phyloP scores from a whole-genome alignment of 139 green algal genomes.

The Picochlorum sp. region DNA sequence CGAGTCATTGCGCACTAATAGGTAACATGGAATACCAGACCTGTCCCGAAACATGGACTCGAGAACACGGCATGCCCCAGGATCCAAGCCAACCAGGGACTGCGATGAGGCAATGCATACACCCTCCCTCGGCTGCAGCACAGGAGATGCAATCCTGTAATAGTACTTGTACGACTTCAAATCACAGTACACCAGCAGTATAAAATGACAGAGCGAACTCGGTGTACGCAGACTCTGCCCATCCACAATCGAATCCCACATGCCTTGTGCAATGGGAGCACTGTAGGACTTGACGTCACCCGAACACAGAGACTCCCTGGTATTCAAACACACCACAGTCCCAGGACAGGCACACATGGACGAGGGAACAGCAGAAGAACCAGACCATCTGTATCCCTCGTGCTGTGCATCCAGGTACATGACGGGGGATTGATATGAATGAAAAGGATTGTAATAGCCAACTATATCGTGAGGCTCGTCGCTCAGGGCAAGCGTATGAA shows the following conservation, averaged over 20 bases:
- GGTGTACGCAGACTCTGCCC: conserved; percentile 35
- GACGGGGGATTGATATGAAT: neutral
- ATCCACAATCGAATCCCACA: conserved; percentile 61
- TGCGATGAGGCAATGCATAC: too few species aligned
- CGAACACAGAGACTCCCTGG: conserved; percentile 52
- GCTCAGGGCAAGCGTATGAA: conserved; percentile 42
- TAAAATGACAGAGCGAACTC: conserved; percentile 35
- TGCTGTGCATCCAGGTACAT: neutral
- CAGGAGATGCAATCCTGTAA: conserved; percentile 85
- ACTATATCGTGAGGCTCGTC: conserved; percentile 23
- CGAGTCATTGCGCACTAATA: too few species aligned
- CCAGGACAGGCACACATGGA: conserved; percentile 15
- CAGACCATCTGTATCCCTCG: neutral
- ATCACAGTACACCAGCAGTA: conserved; percentile 74
- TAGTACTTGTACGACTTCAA: conserved; percentile 81
- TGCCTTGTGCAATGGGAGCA: conserved; percentile 6
- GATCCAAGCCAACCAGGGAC: too few species aligned
- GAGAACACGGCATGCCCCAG: too few species aligned
- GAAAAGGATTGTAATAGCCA: neutral
- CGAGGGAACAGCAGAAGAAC: neutral
- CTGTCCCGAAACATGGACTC: too few species aligned
- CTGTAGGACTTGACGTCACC: conserved; percentile 29
- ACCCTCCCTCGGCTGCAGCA: conserved; percentile 32
- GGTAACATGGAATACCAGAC: too few species aligned
- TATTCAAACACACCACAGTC: conserved; percentile 64